Base-by-base conservation (phyloP, 2,329 filamentous ascomycete species). In the Penicillium sp. region DNA sequence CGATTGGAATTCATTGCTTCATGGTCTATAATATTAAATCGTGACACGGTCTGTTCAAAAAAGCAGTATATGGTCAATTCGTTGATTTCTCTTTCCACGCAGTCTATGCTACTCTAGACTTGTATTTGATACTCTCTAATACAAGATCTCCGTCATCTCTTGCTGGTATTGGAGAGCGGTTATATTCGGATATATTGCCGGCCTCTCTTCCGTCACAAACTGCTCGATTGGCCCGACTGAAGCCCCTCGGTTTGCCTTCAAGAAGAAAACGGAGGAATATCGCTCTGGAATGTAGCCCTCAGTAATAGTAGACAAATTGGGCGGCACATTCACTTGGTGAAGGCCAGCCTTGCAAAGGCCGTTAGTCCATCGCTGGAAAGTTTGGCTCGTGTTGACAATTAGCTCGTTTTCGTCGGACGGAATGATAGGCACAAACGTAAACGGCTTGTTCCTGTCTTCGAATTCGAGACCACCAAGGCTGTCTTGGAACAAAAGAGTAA, bases 381-480 rank as follows among this genome's bases (percentile, higher is more conserved):
- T 52, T 37, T 52, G 30, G 14, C 49, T 38, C 11, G 37, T 38
- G 25, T 52, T 52, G 30, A 52, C 49, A 38, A 52, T 52, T 2
- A 52, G 30, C 28, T 52, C 49, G 11, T 35, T 52, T 0, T 35
- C 37, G 14, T 52, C 49, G 5, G 49, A 22, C 22, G 49, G 30
- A 7, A 38, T 35, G 13, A 52, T 22, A 14, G 49, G 49, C n/a
- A 52, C 49, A 38, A 52, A 38, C 19, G 49, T 37, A 22, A 37
- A 37, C 6, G 49, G 30, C 26, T 38, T 52, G 30, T 52, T 38
- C 4, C 49, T 22, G 16, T 52, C 49, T 38, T 85, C 82, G 13
- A 85, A 82, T 66, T 85, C 82, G 35, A 85, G 72, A 0, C 83
- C 83, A 1, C 83, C 83, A 4, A 80, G 75, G 42, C 74, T 70